phyloP scores from a whole-genome alignment of 805 yeast species.

The Soucietia sequanensis region DNA sequence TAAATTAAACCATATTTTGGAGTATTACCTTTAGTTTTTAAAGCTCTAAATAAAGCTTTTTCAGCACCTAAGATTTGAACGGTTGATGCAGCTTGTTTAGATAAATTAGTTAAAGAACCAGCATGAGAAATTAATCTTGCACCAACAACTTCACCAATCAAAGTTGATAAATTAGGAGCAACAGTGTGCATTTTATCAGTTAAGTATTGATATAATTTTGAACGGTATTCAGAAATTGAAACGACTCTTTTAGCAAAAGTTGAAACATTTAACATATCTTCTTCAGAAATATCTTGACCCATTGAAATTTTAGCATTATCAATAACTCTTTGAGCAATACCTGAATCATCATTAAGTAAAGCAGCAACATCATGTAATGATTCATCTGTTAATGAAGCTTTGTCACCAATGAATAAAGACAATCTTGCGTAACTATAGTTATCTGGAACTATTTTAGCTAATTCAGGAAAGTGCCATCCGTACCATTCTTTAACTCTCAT shows the following conservation, averaged over 20 bases:
- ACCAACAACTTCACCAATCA: conserved; percentile 98
- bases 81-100: conserved; percentile 98
- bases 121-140: conserved; percentile 98
- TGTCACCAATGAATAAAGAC: conserved; percentile 81
- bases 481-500: conserved; percentile 99
- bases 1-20: conserved; percentile 95
- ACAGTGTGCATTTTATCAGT: conserved; percentile 96
- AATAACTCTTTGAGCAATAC: conserved; percentile 80
- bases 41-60: conserved; percentile 93
- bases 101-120: conserved; percentile 92
- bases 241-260: conserved; percentile 94
- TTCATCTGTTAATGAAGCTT: conserved; percentile 84
- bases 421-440: conserved; percentile 84
- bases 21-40: conserved; percentile 94
- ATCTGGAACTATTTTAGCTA: conserved; percentile 87
- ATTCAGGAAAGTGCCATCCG: conserved; percentile 98
- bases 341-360: conserved; percentile 87
- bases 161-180: conserved; percentile 95
- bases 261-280: conserved; percentile 88
- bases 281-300: conserved; percentile 98
- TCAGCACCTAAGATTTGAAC: conserved; percentile 98
- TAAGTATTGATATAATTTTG: conserved; percentile 77
- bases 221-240: conserved; percentile 86
- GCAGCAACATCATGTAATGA: conserved; percentile 93
- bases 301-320: conserved; percentile 95